Base-by-base conservation (phyloP, 345 rosid species). In the Gossypium raimondii region DNA sequence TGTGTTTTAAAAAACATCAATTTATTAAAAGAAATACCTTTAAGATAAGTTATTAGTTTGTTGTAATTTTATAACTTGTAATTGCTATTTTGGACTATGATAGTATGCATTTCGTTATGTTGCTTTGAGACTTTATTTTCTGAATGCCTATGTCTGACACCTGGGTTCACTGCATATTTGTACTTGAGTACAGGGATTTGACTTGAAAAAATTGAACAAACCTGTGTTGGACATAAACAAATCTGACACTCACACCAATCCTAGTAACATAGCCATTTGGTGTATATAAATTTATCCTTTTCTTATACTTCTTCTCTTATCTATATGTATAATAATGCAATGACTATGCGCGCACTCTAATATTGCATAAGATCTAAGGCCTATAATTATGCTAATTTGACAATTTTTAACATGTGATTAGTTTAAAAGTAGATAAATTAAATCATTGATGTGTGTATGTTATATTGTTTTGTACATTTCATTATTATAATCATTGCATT, bases 301-400 rank as follows among this genome's bases (percentile, higher is more conserved):
- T 50, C 55, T 50, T 50, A 51, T 51, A 51, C 5, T 50, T 50
- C 17, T 50, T 12, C 16, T 50, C n/a, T 51, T 13, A 14, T 51
- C 55, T 51, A 51, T 51, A 13, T 51, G 56, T 51, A 51, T 13
- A 51, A 51, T 16, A 51, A 13, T 51, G 56, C 18, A 51, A 51
- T 51, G 56, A 51, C 5, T 14, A 48, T 12, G 4, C 52, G 3
- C 9, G 52, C n/a, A 89, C 86, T 73, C 93, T 34, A 34, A 45
- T 45, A 8, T 45, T 10, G 12, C 12, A 45, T 45, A 10, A 45
- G 12, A 10, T 9, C 50, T 45, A 45, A 45, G 11, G 50, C 12
- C 50, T 8, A 45, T 45, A 45, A 10, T 45, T 45, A 45, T 45
- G 50, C 50, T 45, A 45, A 11, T 45, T 45, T 8, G 50, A 45